These are phyloP conservation scores for Echinosophora koreensis DNA, from an alignment of 306 rosid species.

Conservation along the genomic window DNA sequence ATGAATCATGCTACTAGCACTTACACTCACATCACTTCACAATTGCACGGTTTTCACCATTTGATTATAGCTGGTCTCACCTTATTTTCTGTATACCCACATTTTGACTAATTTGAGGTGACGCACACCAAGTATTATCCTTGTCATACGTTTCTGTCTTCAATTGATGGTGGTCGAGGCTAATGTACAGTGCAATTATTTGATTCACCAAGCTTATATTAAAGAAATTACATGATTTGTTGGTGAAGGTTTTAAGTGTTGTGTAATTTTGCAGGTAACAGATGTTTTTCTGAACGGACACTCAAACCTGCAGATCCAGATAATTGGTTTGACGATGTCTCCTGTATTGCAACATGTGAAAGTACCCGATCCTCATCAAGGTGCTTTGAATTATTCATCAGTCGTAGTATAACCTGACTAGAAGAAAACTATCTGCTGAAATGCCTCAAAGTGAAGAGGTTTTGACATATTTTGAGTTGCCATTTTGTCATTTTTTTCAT, in stretches of 20 bases:
- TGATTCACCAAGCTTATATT: background rate
- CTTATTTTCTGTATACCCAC: background rate
- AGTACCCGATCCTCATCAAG: constrained; percentile 50
- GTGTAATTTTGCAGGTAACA: constrained; percentile 66
- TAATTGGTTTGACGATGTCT: constrained; percentile 75
- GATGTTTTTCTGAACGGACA: constrained; percentile 74
- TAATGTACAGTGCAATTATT: constrained; percentile 8
- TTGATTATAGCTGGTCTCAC: background rate
- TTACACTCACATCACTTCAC: background rate
- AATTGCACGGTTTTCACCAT: background rate
- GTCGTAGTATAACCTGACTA: constrained; percentile 27
- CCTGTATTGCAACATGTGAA: constrained; percentile 56
- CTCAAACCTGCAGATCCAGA: constrained; percentile 68
- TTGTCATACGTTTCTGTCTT: constrained; percentile 6
- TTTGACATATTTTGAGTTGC: background rate
- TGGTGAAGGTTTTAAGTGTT: background rate
- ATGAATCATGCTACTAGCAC: background rate
- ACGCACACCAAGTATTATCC: background rate
- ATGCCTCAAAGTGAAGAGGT: constrained; percentile 12
- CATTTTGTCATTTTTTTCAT: background rate
- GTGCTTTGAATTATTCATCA: constrained; percentile 54
- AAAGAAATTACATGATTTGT: background rate
- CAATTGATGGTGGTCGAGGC: background rate
- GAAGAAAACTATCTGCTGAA: background rate
- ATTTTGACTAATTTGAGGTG: background rate